phyloP scores from a whole-genome alignment of 495 filamentous ascomycete species.

The Podospora tetraspora region DNA sequence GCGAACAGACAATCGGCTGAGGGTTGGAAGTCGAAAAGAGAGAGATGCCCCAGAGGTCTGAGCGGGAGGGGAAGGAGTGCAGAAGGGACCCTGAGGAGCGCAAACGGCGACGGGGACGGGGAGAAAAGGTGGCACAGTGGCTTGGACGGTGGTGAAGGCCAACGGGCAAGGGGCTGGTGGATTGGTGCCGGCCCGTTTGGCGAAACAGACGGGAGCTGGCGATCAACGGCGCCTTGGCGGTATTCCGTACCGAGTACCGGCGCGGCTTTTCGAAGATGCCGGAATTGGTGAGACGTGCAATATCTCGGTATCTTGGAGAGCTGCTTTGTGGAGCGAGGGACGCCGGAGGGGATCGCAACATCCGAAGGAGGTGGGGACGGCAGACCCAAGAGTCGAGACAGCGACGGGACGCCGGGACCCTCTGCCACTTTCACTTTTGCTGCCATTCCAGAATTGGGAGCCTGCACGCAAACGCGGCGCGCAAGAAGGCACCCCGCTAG shows the following conservation, averaged over 20 bases:
- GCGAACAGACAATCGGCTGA: not conserved
- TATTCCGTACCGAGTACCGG: not conserved
- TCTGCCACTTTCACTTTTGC: not conserved
- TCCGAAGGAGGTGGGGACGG: not conserved
- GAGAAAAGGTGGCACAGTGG: slow-evolving; percentile 1
- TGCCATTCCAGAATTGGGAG: not conserved
- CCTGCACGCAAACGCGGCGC: not conserved
- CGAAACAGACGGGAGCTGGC: not conserved
- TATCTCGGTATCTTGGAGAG: not conserved
- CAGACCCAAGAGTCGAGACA: not conserved
- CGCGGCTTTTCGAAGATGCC: not conserved
- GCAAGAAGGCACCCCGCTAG: not conserved
- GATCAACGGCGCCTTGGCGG: slow-evolving; percentile 6
- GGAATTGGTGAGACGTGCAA: not conserved
- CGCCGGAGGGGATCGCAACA: not conserved
- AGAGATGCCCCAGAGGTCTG: slow-evolving; percentile 1
- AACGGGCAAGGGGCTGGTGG: not conserved
- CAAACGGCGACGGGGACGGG: not conserved
- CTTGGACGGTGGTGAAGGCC: slow-evolving; percentile 3
- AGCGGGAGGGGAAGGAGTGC: not conserved
- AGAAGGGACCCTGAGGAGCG: not conserved
- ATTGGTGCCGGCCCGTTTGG: slow-evolving; percentile 1
- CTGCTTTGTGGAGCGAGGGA: not conserved
- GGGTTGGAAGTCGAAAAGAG: not conserved
- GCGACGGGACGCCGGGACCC: not conserved